Base-by-base conservation (phyloP, 768 basidiomycete species). In the Calocybe cyanea region DNA sequence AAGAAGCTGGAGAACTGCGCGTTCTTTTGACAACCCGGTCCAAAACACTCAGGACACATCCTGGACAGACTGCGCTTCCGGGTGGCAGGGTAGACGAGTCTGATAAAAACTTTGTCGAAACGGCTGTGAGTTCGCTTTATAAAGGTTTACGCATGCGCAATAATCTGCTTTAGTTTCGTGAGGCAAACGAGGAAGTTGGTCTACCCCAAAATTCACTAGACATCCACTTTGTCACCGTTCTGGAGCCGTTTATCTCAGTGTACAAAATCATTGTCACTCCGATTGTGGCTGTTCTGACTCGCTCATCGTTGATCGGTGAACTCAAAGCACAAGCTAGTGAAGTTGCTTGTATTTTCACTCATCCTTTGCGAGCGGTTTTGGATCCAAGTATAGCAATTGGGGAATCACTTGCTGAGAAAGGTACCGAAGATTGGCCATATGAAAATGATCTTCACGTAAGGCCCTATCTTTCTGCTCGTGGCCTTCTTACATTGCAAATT, bases 11-110 rank as follows among this genome's bases (percentile, higher is more conserved):
- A 14, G 63, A 75, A 35, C 65, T 93, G 5, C 78, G 83, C 10
- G 90, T 94, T 4, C 69, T 94, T 17, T 68, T 95, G 43, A 95
- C 92, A 1, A 95, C 92, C 3, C 78, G 92, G 8, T 88, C 91
- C 4, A 91, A 87, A 61, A 58, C 67, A 2, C 70, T 91, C 9
- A 70, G 87, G 21, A 78, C 83, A 0, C 87, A 91, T 62, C 81
- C 87, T 3, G 88, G 86, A 14, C 83, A 35, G 17, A 35, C 34
- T 7, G 34, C 34, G 5, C 34, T 35, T 35, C 91, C 91, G 0
- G 91, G 91, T 13, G 91, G 91, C 2, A 87, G 83, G 56, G 72
- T 76, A 30, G 91, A 93, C 51, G 73, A 76, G 3, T 69, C 60
- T 2, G 92, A 95, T 62, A 53, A 55, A 1, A 75, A 76, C 58